These are phyloP conservation scores for Artemisia princeps DNA, from an alignment of 140 eudicot genomes.

Conservation along the genomic window DNA sequence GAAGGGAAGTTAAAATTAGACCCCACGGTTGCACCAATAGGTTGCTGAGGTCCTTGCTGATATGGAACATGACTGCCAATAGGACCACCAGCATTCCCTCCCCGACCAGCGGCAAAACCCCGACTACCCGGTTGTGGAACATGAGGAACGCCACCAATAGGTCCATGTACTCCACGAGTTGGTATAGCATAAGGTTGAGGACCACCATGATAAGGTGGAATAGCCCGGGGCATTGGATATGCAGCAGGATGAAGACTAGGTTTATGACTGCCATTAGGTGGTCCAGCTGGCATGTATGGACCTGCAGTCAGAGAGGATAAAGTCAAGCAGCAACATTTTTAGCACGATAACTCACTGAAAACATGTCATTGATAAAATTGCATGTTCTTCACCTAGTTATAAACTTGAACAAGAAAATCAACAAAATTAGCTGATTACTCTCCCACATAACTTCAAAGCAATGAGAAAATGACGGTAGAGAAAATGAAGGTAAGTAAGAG, in stretches of 20 bases:
- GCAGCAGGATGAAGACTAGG: conserved; percentile 80
- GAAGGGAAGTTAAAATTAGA: conserved; percentile 67
- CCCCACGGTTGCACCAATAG: conserved; percentile 34
- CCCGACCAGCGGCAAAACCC: conserved; percentile 89
- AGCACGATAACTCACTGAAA: no score
- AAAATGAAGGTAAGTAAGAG: no score
- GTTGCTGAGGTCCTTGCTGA: conserved; percentile 38
- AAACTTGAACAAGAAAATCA: no score
- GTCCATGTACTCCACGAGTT: conserved; percentile 82
- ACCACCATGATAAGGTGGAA: conserved; percentile 81
- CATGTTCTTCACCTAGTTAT: no score
- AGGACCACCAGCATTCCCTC: conserved; percentile 21
- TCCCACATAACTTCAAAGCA: no score
- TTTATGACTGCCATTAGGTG: conserved; percentile 79
- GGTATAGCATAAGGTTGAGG: conserved; percentile 97
- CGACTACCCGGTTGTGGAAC: conserved; percentile 55
- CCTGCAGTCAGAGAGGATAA: conserved; percentile 28
- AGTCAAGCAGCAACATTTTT: not conserved
- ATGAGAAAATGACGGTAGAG: no score
- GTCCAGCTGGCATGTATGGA: conserved; percentile 72
- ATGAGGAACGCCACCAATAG: conserved; percentile 86
- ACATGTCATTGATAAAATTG: no score
- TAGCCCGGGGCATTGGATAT: conserved; percentile 73
- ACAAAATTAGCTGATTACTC: no score
- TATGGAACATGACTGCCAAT: conserved; percentile 23